Conservation (phyloP, 2,329 filamentous ascomycete species). For the Colletotrichum sp. region DNA sequence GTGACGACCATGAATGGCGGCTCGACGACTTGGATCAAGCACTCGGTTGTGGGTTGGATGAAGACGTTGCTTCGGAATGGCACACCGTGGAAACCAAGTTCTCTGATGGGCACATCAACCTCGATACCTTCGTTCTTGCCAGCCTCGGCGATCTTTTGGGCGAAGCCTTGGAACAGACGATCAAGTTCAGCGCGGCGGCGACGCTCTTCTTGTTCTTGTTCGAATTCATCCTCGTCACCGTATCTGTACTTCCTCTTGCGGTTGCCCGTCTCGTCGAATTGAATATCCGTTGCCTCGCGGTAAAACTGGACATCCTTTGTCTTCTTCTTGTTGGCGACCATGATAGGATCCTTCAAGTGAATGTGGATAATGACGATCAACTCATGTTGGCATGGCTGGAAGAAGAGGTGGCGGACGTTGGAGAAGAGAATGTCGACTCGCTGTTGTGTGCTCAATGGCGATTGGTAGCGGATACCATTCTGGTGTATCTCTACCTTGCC, state of each 20-base stretch:
- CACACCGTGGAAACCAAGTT: conserved; percentile 96
- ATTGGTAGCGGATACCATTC: conserved; percentile 96
- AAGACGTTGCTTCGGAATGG: conserved; percentile 95
- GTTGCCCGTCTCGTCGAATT: conserved; percentile 98
- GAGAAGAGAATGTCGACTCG: conserved; percentile 94
- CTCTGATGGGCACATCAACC: conserved; percentile 95
- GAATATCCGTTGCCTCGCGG: conserved; percentile 95
- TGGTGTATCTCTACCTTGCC: conserved; percentile 98
- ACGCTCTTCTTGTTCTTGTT: conserved; percentile 96
- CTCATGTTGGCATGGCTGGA: conserved; percentile 96
- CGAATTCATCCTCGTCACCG: conserved; percentile 98
- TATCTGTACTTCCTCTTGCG: conserved; percentile 97
- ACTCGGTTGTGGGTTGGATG: conserved; percentile 95
- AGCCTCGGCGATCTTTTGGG: conserved; percentile 96
- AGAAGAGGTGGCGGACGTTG: conserved; percentile 98
- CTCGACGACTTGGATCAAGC: conserved; percentile 94
- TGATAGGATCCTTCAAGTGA: conserved; percentile 96
- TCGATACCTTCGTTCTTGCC: conserved; percentile 89
- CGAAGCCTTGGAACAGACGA: conserved; percentile 93
- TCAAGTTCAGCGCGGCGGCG: conserved; percentile 90
- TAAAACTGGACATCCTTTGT: conserved; percentile 99
- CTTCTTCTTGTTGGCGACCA: conserved; percentile 97
- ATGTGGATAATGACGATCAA: conserved; percentile 98
- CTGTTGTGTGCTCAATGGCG: conserved; percentile 78
- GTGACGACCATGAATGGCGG: conserved; percentile 97